Evolutionary conservation across 495 filamentous ascomycete genomes (phyloP).

Genomic region (Daldinia bambusicola): DNA sequence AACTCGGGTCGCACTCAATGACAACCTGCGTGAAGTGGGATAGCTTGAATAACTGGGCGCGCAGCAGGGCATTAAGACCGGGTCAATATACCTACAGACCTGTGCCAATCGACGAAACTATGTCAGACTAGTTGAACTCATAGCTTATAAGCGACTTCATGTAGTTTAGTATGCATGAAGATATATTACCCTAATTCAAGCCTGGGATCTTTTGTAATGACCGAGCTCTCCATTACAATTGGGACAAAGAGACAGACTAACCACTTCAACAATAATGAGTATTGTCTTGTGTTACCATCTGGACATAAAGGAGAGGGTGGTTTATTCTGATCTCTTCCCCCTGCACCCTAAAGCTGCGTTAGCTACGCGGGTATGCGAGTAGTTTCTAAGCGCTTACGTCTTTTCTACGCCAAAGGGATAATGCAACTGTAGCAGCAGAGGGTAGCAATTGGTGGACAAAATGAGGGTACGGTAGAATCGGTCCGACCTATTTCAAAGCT

Average conservation of each 20-base stretch:
- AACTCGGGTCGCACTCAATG: constrained; percentile 23
- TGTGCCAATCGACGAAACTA: constrained; percentile 5
- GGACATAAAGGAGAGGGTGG: background rate
- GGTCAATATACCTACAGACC: constrained; percentile 38
- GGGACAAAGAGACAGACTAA: background rate
- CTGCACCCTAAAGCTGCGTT: constrained; percentile 3
- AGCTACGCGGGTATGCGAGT: constrained; percentile 5
- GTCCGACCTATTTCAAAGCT: constrained; percentile 10
- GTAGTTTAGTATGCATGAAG: background rate
- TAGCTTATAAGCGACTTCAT: background rate
- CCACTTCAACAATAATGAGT: background rate
- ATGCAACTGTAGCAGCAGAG: background rate
- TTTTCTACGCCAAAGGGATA: background rate
- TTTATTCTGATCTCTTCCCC: background rate
- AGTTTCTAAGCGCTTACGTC: constrained; percentile 5
- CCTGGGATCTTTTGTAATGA: background rate
- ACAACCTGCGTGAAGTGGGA: constrained; percentile 47
- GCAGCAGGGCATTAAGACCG: constrained; percentile 32
- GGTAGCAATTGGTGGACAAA: background rate
- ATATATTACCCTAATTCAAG: background rate
- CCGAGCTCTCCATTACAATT: background rate
- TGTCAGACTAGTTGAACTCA: background rate
- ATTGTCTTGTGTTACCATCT: background rate
- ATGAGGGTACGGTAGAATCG: background rate
- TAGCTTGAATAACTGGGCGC: constrained; percentile 42